Evolutionary conservation across 345 rosid genomes (phyloP), one percentile per base, ranked within the genome.

Genomic region (Raphanus sativus): DNA sequence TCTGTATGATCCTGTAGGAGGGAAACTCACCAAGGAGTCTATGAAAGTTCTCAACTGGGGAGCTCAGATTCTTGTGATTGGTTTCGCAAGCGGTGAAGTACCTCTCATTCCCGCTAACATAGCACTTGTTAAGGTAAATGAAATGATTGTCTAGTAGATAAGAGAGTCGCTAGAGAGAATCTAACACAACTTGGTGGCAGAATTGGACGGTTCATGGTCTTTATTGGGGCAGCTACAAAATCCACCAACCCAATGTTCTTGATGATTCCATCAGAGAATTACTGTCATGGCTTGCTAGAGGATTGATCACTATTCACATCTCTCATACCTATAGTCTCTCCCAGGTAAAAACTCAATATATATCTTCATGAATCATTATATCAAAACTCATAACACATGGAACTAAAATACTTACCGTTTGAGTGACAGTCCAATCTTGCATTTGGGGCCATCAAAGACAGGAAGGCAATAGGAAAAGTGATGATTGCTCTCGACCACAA

Each of bases 131-230:
- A 95, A 89, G 97, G 98, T 95, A 85, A 63, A 55, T 88, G 4
- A 79, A 60, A 56, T 55, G 26, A 10, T 56, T 63, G 24, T 70
- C 29, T 50, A 2, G 26, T 30, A 34, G 30, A 52, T 26, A 38
- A 69, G 70, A 69, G 10, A 3, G 28, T 62, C 42, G 12, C 42
- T 58, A 13, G 67, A 71, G 56, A 45, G 36, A 72, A 25, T 56
- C 40, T 40, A 59, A 65, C 26, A 60, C 52, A 36, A 67, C 29
- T 56, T 81, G 76, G n/a, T 82, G 24, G 24, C 83, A 92, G 99
- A 95, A 95, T 84, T 95, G 99, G 97, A 89, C 99, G 0, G 85
- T 94, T 54, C 98, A 94, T 68, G 98, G 99, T 75, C 96, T 95
- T 70, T 92, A 90, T 81, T 90, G 98, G 98, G 98, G 97, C 12